Conservation (phyloP, 495 filamentous ascomycete genomes). For the Evansstolkia leycettana region DNA sequence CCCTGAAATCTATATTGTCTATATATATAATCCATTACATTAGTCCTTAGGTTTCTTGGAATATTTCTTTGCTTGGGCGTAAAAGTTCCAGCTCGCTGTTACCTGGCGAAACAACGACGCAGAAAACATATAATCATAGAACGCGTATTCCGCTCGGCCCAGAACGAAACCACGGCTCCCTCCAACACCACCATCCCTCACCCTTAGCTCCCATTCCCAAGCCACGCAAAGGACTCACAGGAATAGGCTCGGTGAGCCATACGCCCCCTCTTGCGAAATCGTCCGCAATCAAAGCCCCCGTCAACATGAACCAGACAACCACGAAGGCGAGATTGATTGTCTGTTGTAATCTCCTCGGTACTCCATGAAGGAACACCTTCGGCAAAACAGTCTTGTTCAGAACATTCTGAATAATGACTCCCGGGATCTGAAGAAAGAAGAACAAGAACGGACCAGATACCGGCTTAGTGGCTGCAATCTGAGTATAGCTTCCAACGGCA, state of each 20-base stretch:
- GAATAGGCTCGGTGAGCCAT: conserved; percentile 60
- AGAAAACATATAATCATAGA: conserved; percentile 14
- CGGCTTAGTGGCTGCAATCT: conserved; percentile 31
- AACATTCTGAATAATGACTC: conserved; percentile 37
- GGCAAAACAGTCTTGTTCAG: conserved; percentile 14
- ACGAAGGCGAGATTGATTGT: conserved; percentile 41
- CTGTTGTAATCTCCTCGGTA: conserved; percentile 28
- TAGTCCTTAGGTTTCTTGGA: too few relatives aligned
- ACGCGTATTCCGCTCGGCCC: conserved; percentile 50
- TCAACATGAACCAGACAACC: conserved; percentile 44
- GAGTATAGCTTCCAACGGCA: conserved; percentile 41
- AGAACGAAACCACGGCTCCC: conserved; percentile 40
- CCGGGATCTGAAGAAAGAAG: conserved; percentile 45
- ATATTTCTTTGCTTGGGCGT: too few relatives aligned
- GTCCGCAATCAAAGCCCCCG: conserved; percentile 40
- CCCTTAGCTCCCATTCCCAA: conserved; percentile 35
- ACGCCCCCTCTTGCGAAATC: conserved; percentile 50
- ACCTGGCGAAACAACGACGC: background rate
- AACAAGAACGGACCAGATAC: conserved; percentile 34
- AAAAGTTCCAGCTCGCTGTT: too few relatives aligned
- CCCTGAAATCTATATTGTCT: background rate
- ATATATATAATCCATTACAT: conserved; percentile 4
- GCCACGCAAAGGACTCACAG: conserved; percentile 44
- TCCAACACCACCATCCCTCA: conserved; percentile 48
- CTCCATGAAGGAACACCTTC: conserved; percentile 10